Evolutionary conservation across 2,329 filamentous ascomycete species (phyloP), one percentile per base, ranked within the genome.

Genomic region (Exophiala dermatitidis): DNA sequence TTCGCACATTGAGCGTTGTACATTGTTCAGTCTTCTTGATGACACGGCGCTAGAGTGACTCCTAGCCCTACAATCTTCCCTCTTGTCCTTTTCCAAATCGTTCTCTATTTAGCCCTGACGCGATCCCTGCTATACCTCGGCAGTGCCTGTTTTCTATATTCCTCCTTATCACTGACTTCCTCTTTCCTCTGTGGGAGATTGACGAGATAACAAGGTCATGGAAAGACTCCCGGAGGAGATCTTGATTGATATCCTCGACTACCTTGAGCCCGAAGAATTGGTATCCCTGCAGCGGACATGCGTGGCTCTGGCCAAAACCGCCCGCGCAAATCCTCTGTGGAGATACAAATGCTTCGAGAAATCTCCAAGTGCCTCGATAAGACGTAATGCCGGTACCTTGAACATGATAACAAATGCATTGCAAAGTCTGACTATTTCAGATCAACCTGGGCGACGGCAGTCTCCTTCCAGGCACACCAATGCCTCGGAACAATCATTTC

Each of bases 311-410:
- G 77, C 84, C 30, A 69, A 73, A 31, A 74, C 93, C 40, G 84
- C 81, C 37, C 83, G 88, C 52, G 88, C 95, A 66, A 80, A 86
- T 62, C 78, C 76, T 37, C 73, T 91, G 34, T 96, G 90, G 90
- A 85, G 85, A 57, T 71, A 77, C 2, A 77, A 84, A 65, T 90
- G 86, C 67, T 88, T 93, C 67, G 76, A 83, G 34, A 74, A 82
- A 53, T 91, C 88, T 10, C 84, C 84, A 66, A 79, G 85, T 63
- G 77, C 81, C 32, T 63, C 57, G 58, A 70, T 67, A 29, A 59
- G 9, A 36, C 31, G 38, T 2, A 32, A 43, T n/a, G 49, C 41
- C 26, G 52, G 52, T 52, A 57, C 49, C 26, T 40, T 57, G 19
- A 59, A 41, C 12, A 53, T 59, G 61, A 50, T 65, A 61, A 30